Evolutionary conservation across 1,284 basidiomycete species (phyloP), one percentile per base, ranked within the genome.

Genomic region (Tilletia walkeri): DNA sequence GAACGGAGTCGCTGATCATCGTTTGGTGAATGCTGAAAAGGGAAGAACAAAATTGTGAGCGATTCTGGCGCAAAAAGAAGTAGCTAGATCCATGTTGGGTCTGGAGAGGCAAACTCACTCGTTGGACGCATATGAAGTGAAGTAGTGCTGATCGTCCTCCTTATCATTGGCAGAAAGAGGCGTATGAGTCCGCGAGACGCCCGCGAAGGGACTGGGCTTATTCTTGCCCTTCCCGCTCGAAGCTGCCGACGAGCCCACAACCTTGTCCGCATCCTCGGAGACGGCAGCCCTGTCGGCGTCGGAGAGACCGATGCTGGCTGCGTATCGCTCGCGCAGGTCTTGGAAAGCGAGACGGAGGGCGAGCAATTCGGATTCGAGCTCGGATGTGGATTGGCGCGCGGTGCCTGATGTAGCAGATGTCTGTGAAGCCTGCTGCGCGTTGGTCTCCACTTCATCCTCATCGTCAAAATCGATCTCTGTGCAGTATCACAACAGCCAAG

Each of bases 121-220:
- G 79, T 96, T 95, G 75, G 90, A 90, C n/a, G 88, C 91, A 80
- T 99, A 98, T 75, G 91, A 92, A 72, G 92, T 88, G 85, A 98
- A 99, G 85, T 99, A 99, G 82, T 96, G 92, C 0, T 91, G 88
- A 83, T 98, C 95, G 76, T 95, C 92, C 48, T 90, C 47, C 65
- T 66, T 66, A 45, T 48, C 65, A 39, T 63, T 63, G 36, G 12
- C 59, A 3, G 59, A 63, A 34, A 63, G 59, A 14, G 59, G 59
- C 6, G 59, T 16, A 20, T 63, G 59, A n/a, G 59, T 63, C 34
- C n/a, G 30, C 36, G 59, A 63, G 14, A 63, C 59, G 59, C 59
- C 59, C 18, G 59, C 59, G n/a, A 63, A 63, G 36, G 59, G 59
- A 18, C 59, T 41, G 34, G 39, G 30, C 36, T 41, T 38, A 7